Conservation (phyloP, 257 asterid species). For the Ilex asprella region DNA sequence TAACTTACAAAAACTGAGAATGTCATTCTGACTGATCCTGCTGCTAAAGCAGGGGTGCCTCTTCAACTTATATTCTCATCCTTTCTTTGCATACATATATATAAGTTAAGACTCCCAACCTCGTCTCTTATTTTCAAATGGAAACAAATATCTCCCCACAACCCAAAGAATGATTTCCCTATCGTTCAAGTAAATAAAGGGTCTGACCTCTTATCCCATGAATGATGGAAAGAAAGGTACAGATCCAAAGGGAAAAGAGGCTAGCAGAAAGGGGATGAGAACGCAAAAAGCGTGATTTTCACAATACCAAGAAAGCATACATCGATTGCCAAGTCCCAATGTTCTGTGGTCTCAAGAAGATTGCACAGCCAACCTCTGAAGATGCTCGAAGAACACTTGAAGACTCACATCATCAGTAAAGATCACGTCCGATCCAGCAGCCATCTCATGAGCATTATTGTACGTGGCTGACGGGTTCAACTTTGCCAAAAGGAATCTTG, state of each 20-base stretch:
- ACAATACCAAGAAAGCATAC: slow-evolving; percentile 4
- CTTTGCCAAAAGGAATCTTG: slow-evolving; percentile 91
- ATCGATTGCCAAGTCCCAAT: background rate
- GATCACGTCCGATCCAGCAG: slow-evolving; percentile 80
- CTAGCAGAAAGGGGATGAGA: slow-evolving; percentile 1
- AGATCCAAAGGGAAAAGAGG: slow-evolving; percentile 4
- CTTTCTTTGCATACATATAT: too few relatives aligned
- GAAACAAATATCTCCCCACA: slow-evolving; percentile 6
- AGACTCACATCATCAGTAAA: slow-evolving; percentile 95
- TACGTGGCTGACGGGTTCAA: slow-evolving; percentile 96
- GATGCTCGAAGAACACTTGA: slow-evolving; percentile 88
- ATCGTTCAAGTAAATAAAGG: slow-evolving; percentile 10
- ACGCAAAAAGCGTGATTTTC: slow-evolving; percentile 4
- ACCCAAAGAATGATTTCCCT: slow-evolving; percentile 19
- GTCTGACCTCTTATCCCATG: slow-evolving; percentile 15
- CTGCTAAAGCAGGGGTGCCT: too few relatives aligned
- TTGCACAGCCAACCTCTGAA: slow-evolving; percentile 91
- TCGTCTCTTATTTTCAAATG: slow-evolving; percentile 4
- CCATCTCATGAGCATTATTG: slow-evolving; percentile 76
- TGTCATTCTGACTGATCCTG: too few relatives aligned
- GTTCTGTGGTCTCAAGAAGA: slow-evolving; percentile 44
- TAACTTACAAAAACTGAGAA: too few relatives aligned
- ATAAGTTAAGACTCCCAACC: too few relatives aligned
- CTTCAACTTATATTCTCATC: too few relatives aligned
- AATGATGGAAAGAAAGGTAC: slow-evolving; percentile 6